phyloP scores from a whole-genome alignment of 2,329 filamentous ascomycete genomes.

The Sporothrix euskadiensis region DNA sequence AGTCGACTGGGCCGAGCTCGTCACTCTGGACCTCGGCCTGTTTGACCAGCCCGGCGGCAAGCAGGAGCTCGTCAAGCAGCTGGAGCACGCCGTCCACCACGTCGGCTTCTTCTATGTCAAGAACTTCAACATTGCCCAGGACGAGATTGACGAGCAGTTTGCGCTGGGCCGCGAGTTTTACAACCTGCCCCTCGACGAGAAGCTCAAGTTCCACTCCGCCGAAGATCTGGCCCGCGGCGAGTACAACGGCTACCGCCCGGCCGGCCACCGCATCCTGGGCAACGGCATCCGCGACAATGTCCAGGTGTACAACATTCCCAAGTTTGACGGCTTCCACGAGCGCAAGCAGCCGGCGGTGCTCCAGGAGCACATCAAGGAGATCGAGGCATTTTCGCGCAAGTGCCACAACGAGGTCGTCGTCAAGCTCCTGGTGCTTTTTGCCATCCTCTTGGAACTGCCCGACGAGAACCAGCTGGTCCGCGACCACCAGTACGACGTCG shows the following conservation, averaged over 20 bases:
- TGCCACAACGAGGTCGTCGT: constrained; percentile 51
- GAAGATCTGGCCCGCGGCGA: constrained; percentile 49
- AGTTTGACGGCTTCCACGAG: constrained; percentile 53
- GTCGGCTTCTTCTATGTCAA: constrained; percentile 58
- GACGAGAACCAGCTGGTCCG: constrained; percentile 58
- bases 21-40: constrained; percentile 39
- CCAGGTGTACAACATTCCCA: constrained; percentile 62
- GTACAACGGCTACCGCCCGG: constrained; percentile 54
- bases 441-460: constrained; percentile 58
- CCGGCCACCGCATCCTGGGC: constrained; percentile 38
- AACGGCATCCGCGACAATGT: constrained; percentile 53
- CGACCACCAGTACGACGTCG: constrained; percentile 56
- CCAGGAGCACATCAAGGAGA: constrained; percentile 51
- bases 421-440: constrained; percentile 58
- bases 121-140: constrained; percentile 57
- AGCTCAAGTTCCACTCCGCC: constrained; percentile 48
- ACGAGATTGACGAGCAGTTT: constrained; percentile 57
- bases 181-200: constrained; percentile 53
- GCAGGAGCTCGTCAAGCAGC: constrained; percentile 39
- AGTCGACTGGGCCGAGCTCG: constrained; percentile 34
- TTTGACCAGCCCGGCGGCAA: constrained; percentile 41
- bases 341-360: constrained; percentile 51
- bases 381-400: constrained; percentile 52
- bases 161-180: constrained; percentile 55
- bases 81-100: constrained; percentile 49